phyloP scores from a whole-genome alignment of 2,329 filamentous ascomycete species.

The Penicillium sp. region DNA sequence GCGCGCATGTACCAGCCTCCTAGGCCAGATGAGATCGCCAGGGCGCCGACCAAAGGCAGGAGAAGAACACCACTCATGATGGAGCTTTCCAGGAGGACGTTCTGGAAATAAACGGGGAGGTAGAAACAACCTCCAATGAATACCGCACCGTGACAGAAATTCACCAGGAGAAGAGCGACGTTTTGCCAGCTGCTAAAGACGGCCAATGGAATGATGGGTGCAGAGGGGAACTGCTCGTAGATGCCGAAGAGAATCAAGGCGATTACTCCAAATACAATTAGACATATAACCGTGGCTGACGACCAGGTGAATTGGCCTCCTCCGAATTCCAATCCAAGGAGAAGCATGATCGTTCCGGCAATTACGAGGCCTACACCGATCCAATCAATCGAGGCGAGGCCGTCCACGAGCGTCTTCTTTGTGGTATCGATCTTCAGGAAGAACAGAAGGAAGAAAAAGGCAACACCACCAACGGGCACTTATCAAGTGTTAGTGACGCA shows the following conservation, averaged over 20 bases:
- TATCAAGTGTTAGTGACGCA: not conserved
- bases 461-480: slow-evolving; percentile 1
- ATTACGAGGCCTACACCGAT: not conserved
- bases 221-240: not conserved
- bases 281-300: not conserved
- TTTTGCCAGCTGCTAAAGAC: slow-evolving; percentile 2
- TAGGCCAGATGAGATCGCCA: slow-evolving; percentile 1
- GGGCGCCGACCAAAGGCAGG: not conserved
- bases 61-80: slow-evolving; percentile 2
- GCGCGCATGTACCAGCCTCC: slow-evolving; percentile 1
- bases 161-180: not conserved
- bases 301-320: not conserved
- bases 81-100: slow-evolving; percentile 1
- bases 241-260: slow-evolving; percentile 1
- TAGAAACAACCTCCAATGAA: slow-evolving; percentile 6
- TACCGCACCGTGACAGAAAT: slow-evolving; percentile 1
- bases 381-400: slow-evolving; percentile 1
- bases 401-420: not conserved
- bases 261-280: not conserved
- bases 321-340: slow-evolving; percentile 2
- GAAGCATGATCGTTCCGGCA: slow-evolving; percentile 3
- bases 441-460: slow-evolving; percentile 1
- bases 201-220: not conserved
- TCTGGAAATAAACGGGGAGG: slow-evolving; percentile 2
- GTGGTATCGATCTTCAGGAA: slow-evolving; percentile 1